Percentiles rank a stretch among this genome's conserved stretches.
phyloP scores from a whole-genome alignment of 768 basidiomycete species.

The Leccinum incarnatum region DNA sequence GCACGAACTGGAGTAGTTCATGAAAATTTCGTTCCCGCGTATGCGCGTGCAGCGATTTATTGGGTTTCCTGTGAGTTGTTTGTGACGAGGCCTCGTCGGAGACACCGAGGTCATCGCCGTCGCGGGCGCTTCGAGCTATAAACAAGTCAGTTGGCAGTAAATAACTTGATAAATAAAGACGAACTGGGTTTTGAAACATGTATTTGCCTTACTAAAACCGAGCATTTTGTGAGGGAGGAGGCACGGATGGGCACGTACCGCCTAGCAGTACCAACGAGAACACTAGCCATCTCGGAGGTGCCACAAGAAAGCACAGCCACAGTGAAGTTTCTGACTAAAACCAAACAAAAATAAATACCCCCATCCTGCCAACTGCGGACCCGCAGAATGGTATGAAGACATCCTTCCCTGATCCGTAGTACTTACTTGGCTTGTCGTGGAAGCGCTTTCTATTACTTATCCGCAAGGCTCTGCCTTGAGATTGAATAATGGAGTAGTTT shows the following conservation, averaged over 20 bases:
- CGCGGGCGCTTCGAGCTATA: conserved; percentile 15
- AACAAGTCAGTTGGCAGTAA: background rate
- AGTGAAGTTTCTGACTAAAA: background rate
- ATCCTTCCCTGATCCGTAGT: background rate
- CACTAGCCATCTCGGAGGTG: conserved; percentile 13
- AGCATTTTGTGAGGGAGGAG: conserved; percentile 1
- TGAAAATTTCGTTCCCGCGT: conserved; percentile 24
- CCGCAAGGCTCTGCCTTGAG: background rate
- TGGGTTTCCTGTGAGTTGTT: background rate
- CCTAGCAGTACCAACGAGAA: conserved; percentile 12
- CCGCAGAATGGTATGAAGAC: background rate
- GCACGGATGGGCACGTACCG: conserved; percentile 8
- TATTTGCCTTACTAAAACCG: conserved; percentile 10
- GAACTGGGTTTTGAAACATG: conserved; percentile 24
- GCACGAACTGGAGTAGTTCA: conserved; percentile 26
- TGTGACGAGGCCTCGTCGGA: conserved; percentile 2
- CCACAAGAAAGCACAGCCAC: background rate
- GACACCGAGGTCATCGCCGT: conserved; percentile 13
- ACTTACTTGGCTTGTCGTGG: background rate
- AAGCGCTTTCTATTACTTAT: background rate
- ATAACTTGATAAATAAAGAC: conserved; percentile 8
- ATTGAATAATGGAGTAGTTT: background rate
- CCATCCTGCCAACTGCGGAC: no score
- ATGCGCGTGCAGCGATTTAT: background rate
- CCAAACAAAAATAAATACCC: conserved; percentile 14